These are phyloP conservation scores for Hysterium pulicare DNA, from an alignment of 2,329 filamentous ascomycete species.

Conservation along the genomic window DNA sequence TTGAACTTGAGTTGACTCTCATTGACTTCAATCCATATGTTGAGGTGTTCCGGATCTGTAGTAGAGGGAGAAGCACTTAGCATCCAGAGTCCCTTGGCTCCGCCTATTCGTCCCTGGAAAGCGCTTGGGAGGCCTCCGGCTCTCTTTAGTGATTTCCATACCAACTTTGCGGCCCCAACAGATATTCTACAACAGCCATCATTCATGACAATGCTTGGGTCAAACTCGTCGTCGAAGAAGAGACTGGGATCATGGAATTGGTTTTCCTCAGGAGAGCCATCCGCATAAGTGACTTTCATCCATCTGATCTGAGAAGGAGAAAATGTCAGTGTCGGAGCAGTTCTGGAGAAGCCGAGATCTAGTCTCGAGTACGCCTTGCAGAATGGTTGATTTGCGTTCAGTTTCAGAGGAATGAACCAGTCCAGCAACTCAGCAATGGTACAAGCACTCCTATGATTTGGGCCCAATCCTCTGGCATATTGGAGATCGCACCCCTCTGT, in stretches of 20 bases:
- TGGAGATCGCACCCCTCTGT: slow-evolving; percentile 4
- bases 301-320: slow-evolving; percentile 33
- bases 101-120: slow-evolving; percentile 67
- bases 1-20: slow-evolving; percentile 68
- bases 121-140: slow-evolving; percentile 55
- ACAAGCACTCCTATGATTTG: no score
- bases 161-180: slow-evolving; percentile 51
- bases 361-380: slow-evolving; percentile 44
- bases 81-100: slow-evolving; percentile 75
- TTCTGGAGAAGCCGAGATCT: slow-evolving; percentile 42
- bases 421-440: slow-evolving; percentile 32
- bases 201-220: slow-evolving; percentile 38
- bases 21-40: slow-evolving; percentile 62
- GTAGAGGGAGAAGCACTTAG: slow-evolving; percentile 51
- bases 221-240: slow-evolving; percentile 15
- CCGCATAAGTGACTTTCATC: slow-evolving; percentile 29
- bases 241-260: slow-evolving; percentile 35
- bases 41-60: slow-evolving; percentile 39
- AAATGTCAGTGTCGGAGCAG: slow-evolving; percentile 36
- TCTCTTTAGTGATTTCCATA: slow-evolving; percentile 53
- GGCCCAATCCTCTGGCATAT: background rate
- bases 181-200: slow-evolving; percentile 65
- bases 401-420: slow-evolving; percentile 37
- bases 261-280: slow-evolving; percentile 30
- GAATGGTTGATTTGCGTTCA: slow-evolving; percentile 35